These are phyloP conservation scores for Talaromyces stipitatus DNA, from an alignment of 495 filamentous ascomycete genomes.

Conservation along the genomic window DNA sequence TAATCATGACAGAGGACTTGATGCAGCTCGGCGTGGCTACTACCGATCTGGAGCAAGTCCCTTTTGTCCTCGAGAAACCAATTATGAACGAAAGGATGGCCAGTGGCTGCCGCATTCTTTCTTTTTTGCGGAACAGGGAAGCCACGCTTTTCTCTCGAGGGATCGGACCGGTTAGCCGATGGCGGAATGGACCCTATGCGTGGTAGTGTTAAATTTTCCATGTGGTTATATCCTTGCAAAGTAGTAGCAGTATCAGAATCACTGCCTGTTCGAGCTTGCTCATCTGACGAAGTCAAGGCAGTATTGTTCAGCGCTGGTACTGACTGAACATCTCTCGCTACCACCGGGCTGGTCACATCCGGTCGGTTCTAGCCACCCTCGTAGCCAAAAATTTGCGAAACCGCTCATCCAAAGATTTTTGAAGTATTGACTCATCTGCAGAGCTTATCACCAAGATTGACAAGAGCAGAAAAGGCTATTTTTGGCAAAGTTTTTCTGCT, in stretches of 20 bases:
- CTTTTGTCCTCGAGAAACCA: no score
- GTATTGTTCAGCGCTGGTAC: not conserved
- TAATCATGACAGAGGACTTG: no score
- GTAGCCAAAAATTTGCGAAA: constrained; percentile 2
- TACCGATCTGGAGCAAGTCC: not conserved
- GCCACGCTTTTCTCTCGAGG: not conserved
- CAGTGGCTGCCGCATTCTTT: not conserved
- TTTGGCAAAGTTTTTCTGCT: not conserved
- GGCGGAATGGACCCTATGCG: not conserved
- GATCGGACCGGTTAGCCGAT: not conserved
- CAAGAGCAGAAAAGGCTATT: not conserved
- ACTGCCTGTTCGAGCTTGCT: not conserved
- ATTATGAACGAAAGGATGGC: no score
- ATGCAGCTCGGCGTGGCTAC: not conserved
- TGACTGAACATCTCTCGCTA: not conserved
- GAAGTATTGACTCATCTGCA: not conserved
- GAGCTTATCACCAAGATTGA: not conserved
- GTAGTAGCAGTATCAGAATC: not conserved
- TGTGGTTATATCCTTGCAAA: not conserved
- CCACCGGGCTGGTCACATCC: not conserved
- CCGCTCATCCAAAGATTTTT: not conserved
- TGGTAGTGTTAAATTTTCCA: not conserved
- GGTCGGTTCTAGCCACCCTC: not conserved
- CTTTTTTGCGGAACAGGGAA: not conserved
- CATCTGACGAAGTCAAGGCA: not conserved